A percentile compares a stretch with the other conserved stretches of the same genome.
Evolutionary conservation across 495 filamentous ascomycete species (phyloP).

Genomic region (Neurospora sp.): DNA sequence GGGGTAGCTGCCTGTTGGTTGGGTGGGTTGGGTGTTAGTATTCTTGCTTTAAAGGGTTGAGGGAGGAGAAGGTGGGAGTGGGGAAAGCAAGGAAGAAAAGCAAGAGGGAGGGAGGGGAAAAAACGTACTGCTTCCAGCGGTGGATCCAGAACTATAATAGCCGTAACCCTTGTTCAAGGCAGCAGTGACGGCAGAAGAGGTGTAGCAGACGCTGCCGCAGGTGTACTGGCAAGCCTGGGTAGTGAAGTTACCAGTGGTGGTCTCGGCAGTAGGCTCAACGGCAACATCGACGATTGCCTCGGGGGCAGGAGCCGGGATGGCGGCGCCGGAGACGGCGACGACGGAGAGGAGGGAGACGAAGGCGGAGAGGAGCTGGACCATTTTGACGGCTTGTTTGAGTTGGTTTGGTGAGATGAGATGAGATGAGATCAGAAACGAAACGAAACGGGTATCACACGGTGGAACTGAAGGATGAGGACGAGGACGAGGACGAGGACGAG

Average conservation of each 20-base stretch:
- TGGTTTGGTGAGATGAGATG: background rate
- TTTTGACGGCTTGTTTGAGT: background rate
- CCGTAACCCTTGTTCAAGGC: constrained; percentile 42
- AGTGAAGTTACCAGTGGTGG: constrained; percentile 10
- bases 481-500: background rate
- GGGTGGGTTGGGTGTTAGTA: background rate
- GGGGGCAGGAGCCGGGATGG: constrained; percentile 20
- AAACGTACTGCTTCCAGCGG: constrained; percentile 27
- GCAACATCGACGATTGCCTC: constrained; percentile 8
- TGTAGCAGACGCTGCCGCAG: constrained; percentile 31
- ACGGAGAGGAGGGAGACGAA: constrained; percentile 14
- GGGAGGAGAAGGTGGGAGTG: background rate
- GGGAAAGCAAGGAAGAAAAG: background rate
- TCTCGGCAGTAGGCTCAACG: constrained; percentile 6
- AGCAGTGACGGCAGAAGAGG: constrained; percentile 30
- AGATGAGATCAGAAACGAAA: background rate
- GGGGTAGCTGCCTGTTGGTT: constrained; percentile 44
- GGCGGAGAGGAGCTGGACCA: background rate
- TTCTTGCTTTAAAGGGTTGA: background rate
- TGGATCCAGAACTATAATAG: constrained; percentile 35
- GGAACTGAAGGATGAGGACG: background rate
- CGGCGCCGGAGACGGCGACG: constrained; percentile 19
- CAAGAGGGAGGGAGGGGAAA: background rate
- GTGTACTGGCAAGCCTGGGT: constrained; percentile 25
- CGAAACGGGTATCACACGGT: background rate